Percentiles rank a stretch among this genome's conserved stretches.
phyloP scores from a whole-genome alignment of 768 basidiomycete genomes.

The Termitomyces sp. region DNA sequence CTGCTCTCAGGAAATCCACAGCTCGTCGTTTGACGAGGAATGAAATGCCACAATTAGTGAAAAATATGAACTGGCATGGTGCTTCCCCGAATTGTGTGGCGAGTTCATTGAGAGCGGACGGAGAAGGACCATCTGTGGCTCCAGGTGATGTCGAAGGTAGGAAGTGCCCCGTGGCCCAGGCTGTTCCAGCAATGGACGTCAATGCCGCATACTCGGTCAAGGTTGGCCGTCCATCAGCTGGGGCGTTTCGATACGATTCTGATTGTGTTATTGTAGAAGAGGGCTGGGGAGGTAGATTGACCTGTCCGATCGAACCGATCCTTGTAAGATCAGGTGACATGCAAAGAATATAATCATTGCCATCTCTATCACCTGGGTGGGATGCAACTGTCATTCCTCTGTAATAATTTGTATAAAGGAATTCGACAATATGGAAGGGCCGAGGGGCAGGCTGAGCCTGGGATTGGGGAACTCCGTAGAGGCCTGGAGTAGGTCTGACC shows the following conservation, averaged over 20 bases:
- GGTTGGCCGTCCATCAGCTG: slow-evolving; percentile 45
- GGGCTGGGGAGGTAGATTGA: slow-evolving; percentile 44
- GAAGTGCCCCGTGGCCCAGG: slow-evolving; percentile 76
- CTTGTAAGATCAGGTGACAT: slow-evolving; percentile 71
- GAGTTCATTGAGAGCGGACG: slow-evolving; percentile 70
- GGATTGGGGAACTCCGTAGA: slow-evolving; percentile 45
- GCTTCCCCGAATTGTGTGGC: slow-evolving; percentile 75
- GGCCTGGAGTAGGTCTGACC: slow-evolving; percentile 38
- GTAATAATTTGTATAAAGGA: slow-evolving; percentile 62
- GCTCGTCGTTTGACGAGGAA: slow-evolving; percentile 79
- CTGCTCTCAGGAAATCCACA: slow-evolving; percentile 77
- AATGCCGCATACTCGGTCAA: slow-evolving; percentile 75
- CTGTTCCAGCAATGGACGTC: slow-evolving; percentile 74
- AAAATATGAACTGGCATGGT: slow-evolving; percentile 76
- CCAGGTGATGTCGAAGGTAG: slow-evolving; percentile 23
- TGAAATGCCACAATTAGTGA: slow-evolving; percentile 83
- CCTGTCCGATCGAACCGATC: slow-evolving; percentile 64
- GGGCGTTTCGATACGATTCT: slow-evolving; percentile 29
- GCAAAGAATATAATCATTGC: slow-evolving; percentile 71
- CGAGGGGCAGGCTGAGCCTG: slow-evolving; percentile 43
- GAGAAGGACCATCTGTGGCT: slow-evolving; percentile 38
- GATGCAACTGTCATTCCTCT: slow-evolving; percentile 65
- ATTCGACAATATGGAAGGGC: slow-evolving; percentile 51
- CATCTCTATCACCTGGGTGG: slow-evolving; percentile 72
- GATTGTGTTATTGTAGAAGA: slow-evolving; percentile 22